These are phyloP conservation scores for Phanerochaete sordida DNA, from an alignment of 768 basidiomycete genomes.

Conservation along the genomic window DNA sequence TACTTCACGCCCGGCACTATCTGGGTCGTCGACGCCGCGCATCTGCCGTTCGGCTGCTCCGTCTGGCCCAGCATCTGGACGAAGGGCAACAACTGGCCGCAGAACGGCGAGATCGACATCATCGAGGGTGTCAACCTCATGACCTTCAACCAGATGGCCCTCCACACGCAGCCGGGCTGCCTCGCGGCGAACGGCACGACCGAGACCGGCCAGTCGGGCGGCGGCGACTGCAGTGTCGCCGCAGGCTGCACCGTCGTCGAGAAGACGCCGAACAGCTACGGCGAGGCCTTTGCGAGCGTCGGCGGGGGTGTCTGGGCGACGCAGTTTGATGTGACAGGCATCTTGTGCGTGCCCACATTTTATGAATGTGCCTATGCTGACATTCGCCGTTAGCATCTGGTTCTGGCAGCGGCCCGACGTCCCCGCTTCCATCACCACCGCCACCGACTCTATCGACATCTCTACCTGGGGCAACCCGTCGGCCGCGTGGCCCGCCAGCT, in stretches of 20 bases:
- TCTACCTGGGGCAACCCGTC: slow-evolving; percentile 45
- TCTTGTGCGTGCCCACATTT: slow-evolving; percentile 20
- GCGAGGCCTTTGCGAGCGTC: slow-evolving; percentile 36
- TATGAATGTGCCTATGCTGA: background rate
- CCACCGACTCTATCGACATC: slow-evolving; percentile 34
- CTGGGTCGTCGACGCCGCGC: slow-evolving; percentile 41
- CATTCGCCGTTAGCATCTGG: slow-evolving; percentile 36
- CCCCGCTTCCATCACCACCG: slow-evolving; percentile 31
- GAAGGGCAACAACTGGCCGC: slow-evolving; percentile 33
- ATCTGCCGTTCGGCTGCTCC: slow-evolving; percentile 57
- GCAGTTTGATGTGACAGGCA: slow-evolving; percentile 57
- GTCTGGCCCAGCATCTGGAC: slow-evolving; percentile 28
- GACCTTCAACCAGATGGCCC: slow-evolving; percentile 49
- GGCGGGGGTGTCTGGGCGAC: slow-evolving; percentile 67
- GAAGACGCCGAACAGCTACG: slow-evolving; percentile 35
- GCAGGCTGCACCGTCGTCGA: slow-evolving; percentile 25
- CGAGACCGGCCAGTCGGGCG: slow-evolving; percentile 28
- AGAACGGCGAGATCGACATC: slow-evolving; percentile 37
- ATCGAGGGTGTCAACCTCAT: slow-evolving; percentile 54
- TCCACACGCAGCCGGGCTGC: slow-evolving; percentile 44
- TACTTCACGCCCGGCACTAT: slow-evolving; percentile 39
- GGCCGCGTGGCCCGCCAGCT: slow-evolving; percentile 34
- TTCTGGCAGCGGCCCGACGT: slow-evolving; percentile 43
- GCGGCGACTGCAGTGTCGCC: background rate
- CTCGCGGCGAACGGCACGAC: slow-evolving; percentile 24